Base-by-base conservation (phyloP, 2,329 filamentous ascomycete genomes). In the Paraphoma sp. region DNA sequence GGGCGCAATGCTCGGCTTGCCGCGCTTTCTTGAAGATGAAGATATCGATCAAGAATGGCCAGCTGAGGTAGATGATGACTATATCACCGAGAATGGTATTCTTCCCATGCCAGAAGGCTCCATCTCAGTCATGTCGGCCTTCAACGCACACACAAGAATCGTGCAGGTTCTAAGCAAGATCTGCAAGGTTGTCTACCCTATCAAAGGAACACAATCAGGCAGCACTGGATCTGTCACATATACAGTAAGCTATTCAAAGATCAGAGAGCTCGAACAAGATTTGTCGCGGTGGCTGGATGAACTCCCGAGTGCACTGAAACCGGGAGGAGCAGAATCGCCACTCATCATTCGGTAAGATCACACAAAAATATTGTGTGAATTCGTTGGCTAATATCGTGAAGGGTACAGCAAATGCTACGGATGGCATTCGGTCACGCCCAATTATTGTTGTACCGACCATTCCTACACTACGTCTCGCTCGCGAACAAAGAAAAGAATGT, bases 361-460 rank as follows among this genome's bases (percentile, higher is more conserved):
- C 18, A 18, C 29, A n/a, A 30, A 14, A 9, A 17, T 2, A 17
- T 5, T 8, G 8, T 16, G 38, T 29, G 30, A 29, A 14, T 3
- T 36, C 8, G 2, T n/a, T 29, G 51, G 9, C 50, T 67, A 44
- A 60, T 53, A 51, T 41, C 57, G 4, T 48, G 4, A 57, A 85
- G 85, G 51, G 80, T 84, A n/a, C 90, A 92, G 57, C 91, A 93
- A 60, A 80, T 93, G 23, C 80, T 95, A 17, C 84, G 91, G 36
- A 89, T 95, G 75, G 86, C 88, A n/a, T 94, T 91, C 71, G 90
- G 89, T 2, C 90, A 94, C 68, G 89, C 93, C 5, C 91, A 94
- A 70, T 88, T 95, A 74, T 87, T 95, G 69, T 79, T 95, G 1
- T 95, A 95, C 69, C 83, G 92, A 16, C 92, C 92, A 0, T 95